Evolutionary conservation across 2,329 filamentous ascomycete species (phyloP), one percentile per base, ranked within the genome.

Genomic region (Alternaria gaisen): DNA sequence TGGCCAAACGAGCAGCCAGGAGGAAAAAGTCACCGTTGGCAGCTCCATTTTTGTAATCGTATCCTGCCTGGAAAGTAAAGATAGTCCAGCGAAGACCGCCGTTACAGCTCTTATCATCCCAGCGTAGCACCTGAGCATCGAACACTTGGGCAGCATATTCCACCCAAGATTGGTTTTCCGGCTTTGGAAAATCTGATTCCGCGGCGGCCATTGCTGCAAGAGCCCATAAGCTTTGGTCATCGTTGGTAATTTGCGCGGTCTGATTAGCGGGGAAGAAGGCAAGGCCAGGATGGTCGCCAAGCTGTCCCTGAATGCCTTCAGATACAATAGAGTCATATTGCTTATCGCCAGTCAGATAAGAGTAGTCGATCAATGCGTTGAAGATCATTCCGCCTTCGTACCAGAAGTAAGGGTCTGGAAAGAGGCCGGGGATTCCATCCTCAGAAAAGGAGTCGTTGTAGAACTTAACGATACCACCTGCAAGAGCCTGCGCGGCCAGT

Each of bases 11-110:
- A 0, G 92, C 90, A 3, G 90, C 88, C 26, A 96, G 83, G 73
- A 94, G 89, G 78, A 96, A 93, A 76, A 96, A 88, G 12, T 88
- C 88, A 32, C 90, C 91, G 73, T 93, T 94, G 58, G 88, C 88
- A 65, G 91, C 84, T 11, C 86, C 84, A 79, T 93, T 92, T 78
- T 93, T 94, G 84, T 95, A 94, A 68, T 87, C 83, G 72, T 92
- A 88, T 12, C 92, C 92, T 61, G 87, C 88, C 73, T 95, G 93
- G 69, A 85, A 87, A 2, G 84, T 77, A 74, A 88, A 93, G 66
- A 96, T 92, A 79, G 95, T 91, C 90, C 90, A 93, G 30, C 64
- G 62, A 26, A 76, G 81, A 8, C 92, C 92, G 53, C 92, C 92
- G 30, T 82, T 83, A 71, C 92, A 95, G 38, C 80, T 77, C 8